Evolutionary conservation across 139 green algal species (phyloP).

Genomic region (Micractinium sp.): DNA sequence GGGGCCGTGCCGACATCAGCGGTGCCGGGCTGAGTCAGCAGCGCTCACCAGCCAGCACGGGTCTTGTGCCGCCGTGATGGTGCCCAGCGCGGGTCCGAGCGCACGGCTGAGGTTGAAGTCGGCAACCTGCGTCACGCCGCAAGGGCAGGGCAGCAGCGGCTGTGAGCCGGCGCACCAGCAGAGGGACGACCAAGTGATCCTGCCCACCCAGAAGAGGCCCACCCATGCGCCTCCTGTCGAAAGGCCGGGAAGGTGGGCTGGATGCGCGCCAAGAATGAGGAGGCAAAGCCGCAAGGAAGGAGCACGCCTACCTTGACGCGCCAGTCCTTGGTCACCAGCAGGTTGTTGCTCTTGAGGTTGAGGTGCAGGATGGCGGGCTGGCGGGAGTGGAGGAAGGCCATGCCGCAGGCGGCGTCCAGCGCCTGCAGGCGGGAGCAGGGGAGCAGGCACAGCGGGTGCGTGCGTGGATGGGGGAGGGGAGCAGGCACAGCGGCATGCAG

Average conservation of each 20-base stretch:
- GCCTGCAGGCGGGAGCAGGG: background rate
- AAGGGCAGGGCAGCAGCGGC: background rate
- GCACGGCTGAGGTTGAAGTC: background rate
- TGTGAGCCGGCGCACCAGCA: background rate
- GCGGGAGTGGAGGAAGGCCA: background rate
- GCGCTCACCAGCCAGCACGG: conserved; percentile 1
- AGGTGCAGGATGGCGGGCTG: background rate
- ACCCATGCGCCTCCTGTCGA: no score
- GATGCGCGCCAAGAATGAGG: no score
- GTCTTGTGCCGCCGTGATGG: background rate
- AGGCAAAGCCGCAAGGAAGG: no score
- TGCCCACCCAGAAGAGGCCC: no score
- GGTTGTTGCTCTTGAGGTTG: background rate
- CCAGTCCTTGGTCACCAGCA: background rate
- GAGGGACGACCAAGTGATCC: no score
- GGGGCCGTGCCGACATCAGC: no score
- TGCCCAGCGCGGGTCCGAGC: background rate
- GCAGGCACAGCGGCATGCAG: no score
- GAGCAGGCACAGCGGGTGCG: no score
- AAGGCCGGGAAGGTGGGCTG: no score
- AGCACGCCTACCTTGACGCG: background rate
- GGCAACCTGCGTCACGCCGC: background rate
- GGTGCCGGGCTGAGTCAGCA: no score
- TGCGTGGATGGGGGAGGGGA: no score
- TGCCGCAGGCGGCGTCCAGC: background rate